Conservation (phyloP, 2,329 filamentous ascomycete genomes). For the Fusarium sp. region DNA sequence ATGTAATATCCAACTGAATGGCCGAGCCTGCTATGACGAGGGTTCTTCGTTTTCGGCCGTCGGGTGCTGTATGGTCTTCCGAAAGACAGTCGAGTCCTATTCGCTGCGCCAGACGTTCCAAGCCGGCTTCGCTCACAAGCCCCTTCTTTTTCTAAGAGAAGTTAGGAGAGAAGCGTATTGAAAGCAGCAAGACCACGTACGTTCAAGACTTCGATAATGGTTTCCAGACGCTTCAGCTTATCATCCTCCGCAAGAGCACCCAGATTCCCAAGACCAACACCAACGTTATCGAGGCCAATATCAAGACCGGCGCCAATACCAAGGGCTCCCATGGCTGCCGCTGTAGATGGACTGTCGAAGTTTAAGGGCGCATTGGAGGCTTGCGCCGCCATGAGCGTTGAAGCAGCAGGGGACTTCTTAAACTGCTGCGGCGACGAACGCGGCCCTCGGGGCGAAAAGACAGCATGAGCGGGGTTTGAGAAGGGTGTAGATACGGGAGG, state of each 20-base stretch:
- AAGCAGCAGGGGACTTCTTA: slow-evolving; percentile 71
- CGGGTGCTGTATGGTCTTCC: slow-evolving; percentile 63
- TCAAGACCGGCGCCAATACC: slow-evolving; percentile 64
- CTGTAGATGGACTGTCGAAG: slow-evolving; percentile 74
- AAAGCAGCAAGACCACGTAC: slow-evolving; percentile 49
- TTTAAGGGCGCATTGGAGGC: slow-evolving; percentile 61
- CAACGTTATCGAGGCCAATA: slow-evolving; percentile 64
- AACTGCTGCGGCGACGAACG: slow-evolving; percentile 74
- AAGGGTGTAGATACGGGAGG: slow-evolving; percentile 77
- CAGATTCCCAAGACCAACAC: slow-evolving; percentile 60
- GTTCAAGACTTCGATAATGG: slow-evolving; percentile 62
- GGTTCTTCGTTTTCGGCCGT: slow-evolving; percentile 63
- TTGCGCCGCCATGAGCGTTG: slow-evolving; percentile 62
- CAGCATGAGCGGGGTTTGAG: slow-evolving; percentile 67
- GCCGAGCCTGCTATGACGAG: slow-evolving; percentile 73
- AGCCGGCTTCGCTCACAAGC: slow-evolving; percentile 77
- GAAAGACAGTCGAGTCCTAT: slow-evolving; percentile 75
- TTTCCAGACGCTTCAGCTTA: slow-evolving; percentile 65
- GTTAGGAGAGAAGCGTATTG: slow-evolving; percentile 4
- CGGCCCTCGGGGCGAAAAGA: slow-evolving; percentile 69
- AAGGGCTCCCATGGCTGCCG: slow-evolving; percentile 69
- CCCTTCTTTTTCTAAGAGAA: slow-evolving; percentile 62
- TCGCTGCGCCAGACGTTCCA: slow-evolving; percentile 77
- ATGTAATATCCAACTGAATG: slow-evolving; percentile 70
- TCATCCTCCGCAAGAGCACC: slow-evolving; percentile 63